Base-by-base conservation (phyloP, 805 yeast genomes). In the Lipomyces starkeyi region DNA sequence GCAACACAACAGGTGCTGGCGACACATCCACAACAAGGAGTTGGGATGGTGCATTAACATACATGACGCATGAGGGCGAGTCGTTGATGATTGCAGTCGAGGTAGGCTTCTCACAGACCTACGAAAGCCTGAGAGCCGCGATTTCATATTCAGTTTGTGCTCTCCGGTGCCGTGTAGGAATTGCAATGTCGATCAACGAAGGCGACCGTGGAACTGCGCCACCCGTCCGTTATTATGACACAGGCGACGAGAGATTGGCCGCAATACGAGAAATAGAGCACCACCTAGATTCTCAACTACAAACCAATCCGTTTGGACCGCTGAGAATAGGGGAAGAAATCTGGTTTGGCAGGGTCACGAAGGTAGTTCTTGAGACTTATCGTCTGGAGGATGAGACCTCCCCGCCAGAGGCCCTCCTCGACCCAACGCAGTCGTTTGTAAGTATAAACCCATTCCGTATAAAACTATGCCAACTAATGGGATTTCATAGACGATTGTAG, bases 351-450 rank as follows among this genome's bases (percentile, higher is more conserved):
- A 7, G 8, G 20, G 29, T 52, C 32, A 14, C 56, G 14, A 52
- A 9, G 2, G 56, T 52, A 20, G 56, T 52, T 9, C 56, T 52
- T 52, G 32, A 52, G 56, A 52, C 56, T 20, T 52, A 52, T 17
- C 56, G 56, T 13, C 56, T 52, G 56, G 56, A 52, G 4, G 56
- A 52, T 2, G 56, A 52, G 32, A 5, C 32, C 17, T 22, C 32
- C 56, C 56, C 56, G 32, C 56, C 56, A 22, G 56, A 52, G 14
- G 8, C 56, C 32, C 27, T 52, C 32, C 56, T 52, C 56, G 8
- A 52, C 56, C 56, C 56, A 22, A 52, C 27, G 32, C 56, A 52
- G 56, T 52, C 56, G 3, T 52, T 52, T 52, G 56, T 52, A 52
- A 52, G 32, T 20, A 22, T 40, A 14, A 40, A 20, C 17, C 2